Evolutionary conservation across 139 green algal species (phyloP).

Genomic region (Zygnema cylindricum): DNA sequence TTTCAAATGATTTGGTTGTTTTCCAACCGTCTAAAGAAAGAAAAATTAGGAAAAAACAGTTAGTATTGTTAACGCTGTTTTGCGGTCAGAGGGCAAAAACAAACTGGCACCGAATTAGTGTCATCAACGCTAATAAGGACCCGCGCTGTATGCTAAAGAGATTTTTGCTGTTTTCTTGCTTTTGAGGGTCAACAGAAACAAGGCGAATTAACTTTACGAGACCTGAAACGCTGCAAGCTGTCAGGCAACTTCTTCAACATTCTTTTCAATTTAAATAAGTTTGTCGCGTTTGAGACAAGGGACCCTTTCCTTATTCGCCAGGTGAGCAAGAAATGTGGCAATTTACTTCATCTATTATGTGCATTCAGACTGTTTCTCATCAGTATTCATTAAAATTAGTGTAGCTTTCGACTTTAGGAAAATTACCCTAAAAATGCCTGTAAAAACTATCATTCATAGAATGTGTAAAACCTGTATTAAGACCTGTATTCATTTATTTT

Average conservation of each 20-base stretch:
- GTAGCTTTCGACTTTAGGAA: background rate
- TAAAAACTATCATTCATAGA: background rate
- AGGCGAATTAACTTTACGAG: slow-evolving; percentile 77
- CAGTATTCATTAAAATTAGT: background rate
- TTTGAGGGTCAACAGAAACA: slow-evolving; percentile 61
- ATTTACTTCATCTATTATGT: background rate
- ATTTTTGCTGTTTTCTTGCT: too few relatives aligned
- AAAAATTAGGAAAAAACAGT: too few relatives aligned
- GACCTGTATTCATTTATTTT: too few relatives aligned
- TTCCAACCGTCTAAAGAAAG: too few relatives aligned
- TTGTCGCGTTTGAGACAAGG: slow-evolving; percentile 95
- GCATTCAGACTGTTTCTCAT: background rate
- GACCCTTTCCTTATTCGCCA: slow-evolving; percentile 85
- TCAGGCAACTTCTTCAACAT: slow-evolving; percentile 94
- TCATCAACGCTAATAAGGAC: too few relatives aligned
- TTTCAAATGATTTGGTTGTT: too few relatives aligned
- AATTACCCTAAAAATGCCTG: background rate
- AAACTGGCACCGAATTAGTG: too few relatives aligned
- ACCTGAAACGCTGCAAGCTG: slow-evolving; percentile 82
- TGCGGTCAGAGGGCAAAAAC: too few relatives aligned
- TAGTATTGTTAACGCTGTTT: too few relatives aligned
- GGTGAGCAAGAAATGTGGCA: slow-evolving; percentile 44
- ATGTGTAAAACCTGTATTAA: too few relatives aligned
- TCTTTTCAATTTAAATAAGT: slow-evolving; percentile 99
- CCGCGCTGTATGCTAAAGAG: too few relatives aligned